Percentiles rank a stretch among this genome's conserved stretches.
phyloP scores from a whole-genome alignment of 2,329 filamentous ascomycete species.

The Colletotrichum echinochloae region DNA sequence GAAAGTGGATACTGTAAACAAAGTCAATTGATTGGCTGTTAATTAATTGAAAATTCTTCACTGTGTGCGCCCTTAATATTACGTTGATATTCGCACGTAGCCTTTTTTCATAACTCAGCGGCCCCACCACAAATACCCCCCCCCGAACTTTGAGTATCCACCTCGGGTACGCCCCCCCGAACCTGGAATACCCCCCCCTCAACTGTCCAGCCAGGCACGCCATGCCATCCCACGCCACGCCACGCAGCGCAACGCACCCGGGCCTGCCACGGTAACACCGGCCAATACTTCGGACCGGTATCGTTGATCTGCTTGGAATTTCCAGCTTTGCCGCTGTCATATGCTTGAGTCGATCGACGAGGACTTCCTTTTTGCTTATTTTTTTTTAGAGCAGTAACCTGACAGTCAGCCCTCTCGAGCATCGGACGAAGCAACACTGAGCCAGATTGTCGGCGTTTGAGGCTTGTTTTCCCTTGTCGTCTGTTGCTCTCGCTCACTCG shows the following conservation, averaged over 20 bases:
- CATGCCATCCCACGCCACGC: background rate
- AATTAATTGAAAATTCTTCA: too few species aligned
- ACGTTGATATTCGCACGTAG: too few species aligned
- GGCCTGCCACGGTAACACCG: conserved; percentile 14
- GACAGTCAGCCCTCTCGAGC: background rate
- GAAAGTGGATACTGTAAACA: too few species aligned
- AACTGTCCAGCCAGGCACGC: too few species aligned
- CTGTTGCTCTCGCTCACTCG: background rate
- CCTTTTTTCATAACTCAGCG: too few species aligned
- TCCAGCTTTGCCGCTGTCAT: conserved; percentile 31
- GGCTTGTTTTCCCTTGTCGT: background rate
- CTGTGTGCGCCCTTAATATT: too few species aligned
- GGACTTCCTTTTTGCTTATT: conserved; percentile 16
- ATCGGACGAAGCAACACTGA: conserved; percentile 28
- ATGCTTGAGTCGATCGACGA: conserved; percentile 36
- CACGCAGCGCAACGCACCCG: background rate
- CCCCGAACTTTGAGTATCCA: too few species aligned
- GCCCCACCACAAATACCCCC: too few species aligned
- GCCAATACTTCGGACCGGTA: background rate
- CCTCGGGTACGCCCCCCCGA: too few species aligned
- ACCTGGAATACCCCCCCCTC: too few species aligned
- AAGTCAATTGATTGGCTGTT: too few species aligned
- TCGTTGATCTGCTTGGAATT: conserved; percentile 23
- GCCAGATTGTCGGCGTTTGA: conserved; percentile 13
- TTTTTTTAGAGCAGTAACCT: conserved; percentile 21